Base-by-base conservation (phyloP, 208 protist species). In the Leishmania amazonensis region DNA sequence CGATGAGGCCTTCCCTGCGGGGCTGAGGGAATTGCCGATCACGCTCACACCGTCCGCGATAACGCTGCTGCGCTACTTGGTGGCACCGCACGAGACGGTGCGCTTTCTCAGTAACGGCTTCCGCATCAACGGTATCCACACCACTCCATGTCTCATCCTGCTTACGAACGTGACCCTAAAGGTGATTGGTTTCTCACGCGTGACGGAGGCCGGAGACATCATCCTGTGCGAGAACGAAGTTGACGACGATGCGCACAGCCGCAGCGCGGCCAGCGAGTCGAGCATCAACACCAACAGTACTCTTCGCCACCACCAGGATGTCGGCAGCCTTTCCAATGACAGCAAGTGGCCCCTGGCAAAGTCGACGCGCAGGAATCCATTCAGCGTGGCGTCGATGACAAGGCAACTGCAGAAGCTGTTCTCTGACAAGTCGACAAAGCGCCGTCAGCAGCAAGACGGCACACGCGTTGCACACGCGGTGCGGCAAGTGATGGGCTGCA, bases 51-150 rank as follows among this genome's bases (percentile, higher is more conserved):
- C 88, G 7, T 95, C 93, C 6, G 95, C 93, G 31, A 67, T 93
- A 71, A 92, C 83, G 62, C 79, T 98, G 75, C 83, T 98, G 73
- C 89, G 86, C 64, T 91, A 95, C 76, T 75, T 98, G 28, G 78
- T 98, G 4, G 81, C 90, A 17, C 93, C 93, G 13, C 84, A 90
- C 77, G 93, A 98, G 74, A 81, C 84, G 8, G 84, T 98, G 76
- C 92, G 91, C 57, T 95, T 95, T 74, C 93, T 98, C 82, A 93
- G 93, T 78, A 98, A 98, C 86, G 91, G 91, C 40, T 98, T 98
- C 82, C 91, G 91, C 84, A 84, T 98, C 76, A 89, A 93, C 80
- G 95, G 95, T 58, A 94, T 98, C 51, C 89, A 96, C 79, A 86
- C 90, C 11, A 96, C 93, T 13, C 95, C 95, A 65, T 96, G 95